Base-by-base conservation (phyloP, 208 protist genomes). In the Crithidia mellificae region DNA sequence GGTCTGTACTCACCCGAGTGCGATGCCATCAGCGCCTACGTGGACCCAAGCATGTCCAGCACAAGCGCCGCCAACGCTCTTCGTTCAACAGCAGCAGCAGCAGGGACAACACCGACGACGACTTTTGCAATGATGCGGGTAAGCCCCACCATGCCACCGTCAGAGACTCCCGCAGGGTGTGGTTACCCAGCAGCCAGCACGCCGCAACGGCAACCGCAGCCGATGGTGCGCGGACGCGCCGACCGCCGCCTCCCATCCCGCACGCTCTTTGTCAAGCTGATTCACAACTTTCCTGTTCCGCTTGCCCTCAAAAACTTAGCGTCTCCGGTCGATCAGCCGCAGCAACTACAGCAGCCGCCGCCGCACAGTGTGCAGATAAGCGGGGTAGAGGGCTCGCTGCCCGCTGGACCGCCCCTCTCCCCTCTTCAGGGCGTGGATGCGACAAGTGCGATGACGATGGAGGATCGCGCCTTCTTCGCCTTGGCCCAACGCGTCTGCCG, bases 241-340 rank as follows among this genome's bases (percentile, higher is more conserved):
- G 68, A 74, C 29, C 68, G 59, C 12, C 43, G 59, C 7, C 61
- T 74, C 38, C 59, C 61, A 9, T 55, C 52, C 46, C 62, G 68
- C 46, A 80, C 68, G 4, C 63, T 80, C 47, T 80, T 80, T 36
- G 56, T 80, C 9, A 62, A 58, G 36, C 61, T 80, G 17, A 57
- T 46, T 24, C 66, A 63, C 59, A 80, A 80, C 59, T 80, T 75
- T 20, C 44, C 61, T 25, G 24, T 67, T 32, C 61, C 67, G 19
- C 38, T 29, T 36, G 39, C 43, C 12, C 52, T 57, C 11, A 14
- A 49, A 36, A 50, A 32, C 25, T 14, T 49, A 19, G 12, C 30
- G 24, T 34, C 25, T 2, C 22, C 43, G 6, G 9, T 43, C 8
- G 46, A 51, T 14, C 46, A 51, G 27, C 46, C 22, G 14, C 46